Base-by-base conservation (phyloP, 106 monocot genomes). In the Dendrobium huoshanense region DNA sequence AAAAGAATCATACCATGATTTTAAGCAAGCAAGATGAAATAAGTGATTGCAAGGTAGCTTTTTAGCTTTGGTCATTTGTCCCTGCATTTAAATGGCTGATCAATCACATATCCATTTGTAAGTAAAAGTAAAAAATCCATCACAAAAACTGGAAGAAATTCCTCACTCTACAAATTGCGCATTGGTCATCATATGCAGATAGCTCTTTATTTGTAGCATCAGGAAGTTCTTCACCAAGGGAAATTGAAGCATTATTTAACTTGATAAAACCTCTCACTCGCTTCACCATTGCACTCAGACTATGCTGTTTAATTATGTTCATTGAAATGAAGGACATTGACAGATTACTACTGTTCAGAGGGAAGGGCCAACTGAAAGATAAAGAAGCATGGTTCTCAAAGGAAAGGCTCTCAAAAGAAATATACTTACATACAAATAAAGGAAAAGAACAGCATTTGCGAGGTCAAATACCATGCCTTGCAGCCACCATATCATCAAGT, bases 41-140 rank as follows among this genome's bases (percentile, higher is more conserved):
- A 98, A 92, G 79, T 98, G 97, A 80, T 88, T 89, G 85, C 97
- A 98, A 2, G 92, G 83, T 44, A 98, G 85, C 80, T 85, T 94
- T 87, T 98, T 98, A 56, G 97, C 97, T 83, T 82, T 92, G 33
- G 92, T 81, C 94, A 98, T 98, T 72, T 92, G 86, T 85, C 92
- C 97, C 97, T 98, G 87, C 15, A 61, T 73, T 78, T 80, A 55
- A 44, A 83, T 54, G 51, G 72, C 48, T 33, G 77, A 61, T 51
- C 55, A 68, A 5, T 25, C 47, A 18, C 19, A 75, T 41, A 79
- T 31, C 24, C 7, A 82, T 72, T 2, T n/a, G 9, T 7, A 45
- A 45, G 6, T 45, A 45, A 45, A 45, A 45, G 45, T 37, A 42
- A 76, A 37, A 56, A 75, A 65, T 5, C 22, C 9, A 40, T 18